Evolutionary conservation across 495 filamentous ascomycete species (phyloP).

Genomic region (Podospora pseudocomata): DNA sequence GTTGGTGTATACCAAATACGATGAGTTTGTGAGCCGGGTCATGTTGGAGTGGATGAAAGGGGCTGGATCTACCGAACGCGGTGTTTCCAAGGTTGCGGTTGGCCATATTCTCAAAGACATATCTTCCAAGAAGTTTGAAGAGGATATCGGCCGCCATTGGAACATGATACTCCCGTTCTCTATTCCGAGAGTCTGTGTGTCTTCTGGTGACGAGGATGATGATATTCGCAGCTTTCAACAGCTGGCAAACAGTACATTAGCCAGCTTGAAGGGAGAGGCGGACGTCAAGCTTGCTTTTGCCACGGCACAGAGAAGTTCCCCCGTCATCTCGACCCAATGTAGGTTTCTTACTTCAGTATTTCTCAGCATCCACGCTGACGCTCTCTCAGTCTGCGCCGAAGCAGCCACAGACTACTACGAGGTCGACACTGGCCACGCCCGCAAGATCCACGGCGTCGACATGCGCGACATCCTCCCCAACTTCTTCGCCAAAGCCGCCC

Average conservation of each 20-base stretch:
- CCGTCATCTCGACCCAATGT: slow-evolving; percentile 26
- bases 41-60: slow-evolving; percentile 25
- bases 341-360: background rate
- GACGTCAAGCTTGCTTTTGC: slow-evolving; percentile 27
- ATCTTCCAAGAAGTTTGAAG: slow-evolving; percentile 23
- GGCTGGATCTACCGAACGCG: slow-evolving; percentile 17
- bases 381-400: slow-evolving; percentile 21
- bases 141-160: slow-evolving; percentile 25
- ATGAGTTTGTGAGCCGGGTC: slow-evolving; percentile 29
- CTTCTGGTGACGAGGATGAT: slow-evolving; percentile 17
- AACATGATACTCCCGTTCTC: slow-evolving; percentile 13
- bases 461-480: slow-evolving; percentile 33
- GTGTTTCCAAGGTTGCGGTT: slow-evolving; percentile 28
- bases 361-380: background rate
- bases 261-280: slow-evolving; percentile 16
- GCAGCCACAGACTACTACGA: slow-evolving; percentile 26
- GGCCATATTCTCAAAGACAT: slow-evolving; percentile 27
- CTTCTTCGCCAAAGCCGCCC: slow-evolving; percentile 28
- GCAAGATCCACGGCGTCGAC: slow-evolving; percentile 29
- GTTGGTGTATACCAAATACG: slow-evolving; percentile 31
- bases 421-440: slow-evolving; percentile 31
- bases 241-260: slow-evolving; percentile 22
- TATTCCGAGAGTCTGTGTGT: slow-evolving; percentile 23
- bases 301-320: slow-evolving; percentile 28
- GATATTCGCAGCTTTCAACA: slow-evolving; percentile 21